Evolutionary conservation across 129 eudicot species (phyloP), one percentile per base, ranked within the genome.

Genomic region (Artemisia argyi): DNA sequence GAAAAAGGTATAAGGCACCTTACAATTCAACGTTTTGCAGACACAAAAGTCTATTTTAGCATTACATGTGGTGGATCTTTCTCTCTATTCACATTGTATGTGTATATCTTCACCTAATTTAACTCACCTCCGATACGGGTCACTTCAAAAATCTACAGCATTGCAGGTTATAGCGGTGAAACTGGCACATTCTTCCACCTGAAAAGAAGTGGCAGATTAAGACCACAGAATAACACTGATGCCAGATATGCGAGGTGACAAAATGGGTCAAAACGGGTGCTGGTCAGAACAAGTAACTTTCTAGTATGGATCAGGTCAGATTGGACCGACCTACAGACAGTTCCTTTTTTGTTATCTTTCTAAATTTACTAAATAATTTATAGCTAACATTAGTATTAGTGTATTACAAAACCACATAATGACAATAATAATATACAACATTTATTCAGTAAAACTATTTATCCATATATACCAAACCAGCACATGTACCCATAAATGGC

Each of bases 141-240:
- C 12, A 22, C 28, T 46, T n/a, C 14, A 11, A 72, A 48, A 61
- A 57, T 15, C 18, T 51, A 16, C 4, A 9, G 69, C 44, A 17
- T 30, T 10, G 35, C 24, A 8, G 59, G 74, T 68, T 76, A 61
- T 26, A 39, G 15, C 7, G 76, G 76, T 48, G 76, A 74, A 44
- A 63, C 56, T 5, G 83, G 82, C 26, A 61, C 74, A 42, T 77
- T 74, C 81, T 73, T 79, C 78, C 79, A 79, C 90, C 90, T 85
- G 85, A 66, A 73, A 59, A 18, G 12, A 44, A 67, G 59, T n/a
- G n/a, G 30, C 53, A 14, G 22, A 56, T 49, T 9, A 57, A 26
- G 69, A 47, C 61, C 60, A 17, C 26, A 7, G 42, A 26, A 19
- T 56, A 73, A 26, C 49, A n/a, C 46, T 12, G 10, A 65, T 3